Percentiles rank a stretch among this genome's conserved stretches.
These are phyloP conservation scores for Naganishia randhawae DNA, from an alignment of 768 basidiomycete species.

Conservation along the genomic window DNA sequence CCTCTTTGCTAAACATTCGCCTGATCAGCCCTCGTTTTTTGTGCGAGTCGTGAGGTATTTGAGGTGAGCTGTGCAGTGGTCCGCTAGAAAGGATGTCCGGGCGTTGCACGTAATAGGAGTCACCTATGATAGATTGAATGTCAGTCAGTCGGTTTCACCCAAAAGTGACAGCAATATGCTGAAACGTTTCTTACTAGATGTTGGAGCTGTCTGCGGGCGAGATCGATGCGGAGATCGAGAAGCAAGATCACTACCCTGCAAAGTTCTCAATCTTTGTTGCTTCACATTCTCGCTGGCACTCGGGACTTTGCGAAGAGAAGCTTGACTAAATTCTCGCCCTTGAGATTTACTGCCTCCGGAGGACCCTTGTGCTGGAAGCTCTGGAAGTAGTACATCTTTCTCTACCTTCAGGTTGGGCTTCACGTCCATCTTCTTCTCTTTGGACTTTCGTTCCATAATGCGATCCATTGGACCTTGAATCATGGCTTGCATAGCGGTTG, in stretches of 20 bases:
- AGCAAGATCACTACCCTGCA: not conserved
- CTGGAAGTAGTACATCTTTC: conserved; percentile 5
- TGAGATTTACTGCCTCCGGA: not conserved
- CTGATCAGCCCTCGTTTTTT: not conserved
- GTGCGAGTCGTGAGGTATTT: not conserved
- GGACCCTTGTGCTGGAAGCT: not conserved
- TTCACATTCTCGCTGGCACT: not conserved
- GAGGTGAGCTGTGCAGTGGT: not conserved
- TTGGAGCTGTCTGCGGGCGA: not conserved
- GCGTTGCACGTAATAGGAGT: conserved; percentile 1
- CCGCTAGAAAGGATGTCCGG: not conserved
- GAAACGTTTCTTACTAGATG: not conserved
- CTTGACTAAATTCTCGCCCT: not conserved
- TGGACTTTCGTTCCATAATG: not conserved
- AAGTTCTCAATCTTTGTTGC: not conserved
- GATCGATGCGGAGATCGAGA: not conserved
- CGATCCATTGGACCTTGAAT: conserved; percentile 11
- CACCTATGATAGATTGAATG: not conserved
- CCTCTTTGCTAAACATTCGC: conserved; percentile 11
- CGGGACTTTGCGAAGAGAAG: not conserved
- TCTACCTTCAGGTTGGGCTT: not conserved
- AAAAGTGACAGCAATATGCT: too few relatives aligned
- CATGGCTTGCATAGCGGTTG: not conserved
- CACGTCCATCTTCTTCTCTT: conserved; percentile 4
- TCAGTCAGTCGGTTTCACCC: not conserved